phyloP scores from a whole-genome alignment of 2,329 filamentous ascomycete genomes.

The Epichloe scottii region DNA sequence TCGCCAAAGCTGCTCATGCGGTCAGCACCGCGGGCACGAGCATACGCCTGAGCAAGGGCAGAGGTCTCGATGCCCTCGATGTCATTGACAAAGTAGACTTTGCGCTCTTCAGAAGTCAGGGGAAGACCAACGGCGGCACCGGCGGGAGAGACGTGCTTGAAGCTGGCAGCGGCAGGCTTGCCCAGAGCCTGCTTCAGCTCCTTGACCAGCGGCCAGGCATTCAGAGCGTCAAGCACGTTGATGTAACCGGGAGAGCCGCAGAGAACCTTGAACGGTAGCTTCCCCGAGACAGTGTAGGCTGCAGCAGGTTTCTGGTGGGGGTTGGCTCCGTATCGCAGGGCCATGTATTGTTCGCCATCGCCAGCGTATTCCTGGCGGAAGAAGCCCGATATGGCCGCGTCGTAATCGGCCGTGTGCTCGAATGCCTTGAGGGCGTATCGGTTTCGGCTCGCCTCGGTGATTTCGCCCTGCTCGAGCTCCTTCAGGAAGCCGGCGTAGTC shows the following conservation, averaged over 20 bases:
- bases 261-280: conserved; percentile 90
- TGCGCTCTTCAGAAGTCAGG: conserved; percentile 75
- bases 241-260: conserved; percentile 88
- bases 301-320: conserved; percentile 96
- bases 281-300: conserved; percentile 59
- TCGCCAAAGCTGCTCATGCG: conserved; percentile 99
- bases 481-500: conserved; percentile 92
- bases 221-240: conserved; percentile 91
- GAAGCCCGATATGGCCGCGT: conserved; percentile 86
- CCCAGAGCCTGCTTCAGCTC: conserved; percentile 84
- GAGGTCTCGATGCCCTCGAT: conserved; percentile 82
- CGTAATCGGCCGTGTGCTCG: conserved; percentile 95
- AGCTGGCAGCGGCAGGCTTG: conserved; percentile 84
- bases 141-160: conserved; percentile 97
- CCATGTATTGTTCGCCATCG: conserved; percentile 68
- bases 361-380: conserved; percentile 95
- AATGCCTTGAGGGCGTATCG: conserved; percentile 94
- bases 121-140: conserved; percentile 89
- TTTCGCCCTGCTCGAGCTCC: conserved; percentile 77
- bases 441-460: conserved; percentile 75
- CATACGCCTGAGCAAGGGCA: conserved; percentile 83
- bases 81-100: conserved; percentile 97
- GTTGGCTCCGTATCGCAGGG: conserved; percentile 91
- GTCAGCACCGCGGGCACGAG: conserved; percentile 87
- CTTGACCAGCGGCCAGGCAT: conserved; percentile 94